Conservation (phyloP, 1,284 basidiomycete species). For the Heimioporus retisporus region DNA sequence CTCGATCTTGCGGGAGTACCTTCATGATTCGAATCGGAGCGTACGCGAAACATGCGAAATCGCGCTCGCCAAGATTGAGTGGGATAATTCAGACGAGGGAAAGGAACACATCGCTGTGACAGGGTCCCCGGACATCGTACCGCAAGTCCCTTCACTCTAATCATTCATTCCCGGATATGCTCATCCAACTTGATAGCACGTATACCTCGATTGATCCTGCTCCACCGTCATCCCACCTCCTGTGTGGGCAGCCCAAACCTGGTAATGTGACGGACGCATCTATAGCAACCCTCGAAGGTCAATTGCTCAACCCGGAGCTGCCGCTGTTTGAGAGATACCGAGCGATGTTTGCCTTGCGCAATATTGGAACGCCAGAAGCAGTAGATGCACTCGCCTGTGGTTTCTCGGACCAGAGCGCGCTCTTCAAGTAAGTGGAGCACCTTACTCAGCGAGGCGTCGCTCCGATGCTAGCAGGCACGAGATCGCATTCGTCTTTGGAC, state of each 20-base stretch:
- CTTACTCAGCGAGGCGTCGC: not conserved
- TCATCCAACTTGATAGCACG: slow-evolving; percentile 38
- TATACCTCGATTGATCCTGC: slow-evolving; percentile 98
- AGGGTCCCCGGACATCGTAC: slow-evolving; percentile 45
- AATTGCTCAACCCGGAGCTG: slow-evolving; percentile 75
- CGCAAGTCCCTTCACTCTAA: slow-evolving; percentile 43
- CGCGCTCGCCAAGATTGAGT: slow-evolving; percentile 95
- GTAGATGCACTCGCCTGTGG: slow-evolving; percentile 94
- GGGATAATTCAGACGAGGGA: slow-evolving; percentile 87
- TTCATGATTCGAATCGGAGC: slow-evolving; percentile 79
- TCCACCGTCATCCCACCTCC: slow-evolving; percentile 76
- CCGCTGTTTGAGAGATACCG: slow-evolving; percentile 96
- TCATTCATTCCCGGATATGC: slow-evolving; percentile 21
- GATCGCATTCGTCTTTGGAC: slow-evolving; percentile 98
- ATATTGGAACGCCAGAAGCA: slow-evolving; percentile 85
- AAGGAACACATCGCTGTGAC: slow-evolving; percentile 50
- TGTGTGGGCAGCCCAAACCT: slow-evolving; percentile 62
- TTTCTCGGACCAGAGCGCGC: slow-evolving; percentile 86
- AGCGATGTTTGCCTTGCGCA: slow-evolving; percentile 98
- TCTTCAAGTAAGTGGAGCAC: slow-evolving; percentile 82
- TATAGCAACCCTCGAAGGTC: slow-evolving; percentile 69
- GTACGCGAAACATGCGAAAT: slow-evolving; percentile 99
- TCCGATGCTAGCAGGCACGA: slow-evolving; percentile 77
- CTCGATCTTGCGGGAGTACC: slow-evolving; percentile 79
- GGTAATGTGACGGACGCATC: slow-evolving; percentile 57